phyloP scores from a whole-genome alignment of 306 rosid species.

The Vicia sativa region DNA sequence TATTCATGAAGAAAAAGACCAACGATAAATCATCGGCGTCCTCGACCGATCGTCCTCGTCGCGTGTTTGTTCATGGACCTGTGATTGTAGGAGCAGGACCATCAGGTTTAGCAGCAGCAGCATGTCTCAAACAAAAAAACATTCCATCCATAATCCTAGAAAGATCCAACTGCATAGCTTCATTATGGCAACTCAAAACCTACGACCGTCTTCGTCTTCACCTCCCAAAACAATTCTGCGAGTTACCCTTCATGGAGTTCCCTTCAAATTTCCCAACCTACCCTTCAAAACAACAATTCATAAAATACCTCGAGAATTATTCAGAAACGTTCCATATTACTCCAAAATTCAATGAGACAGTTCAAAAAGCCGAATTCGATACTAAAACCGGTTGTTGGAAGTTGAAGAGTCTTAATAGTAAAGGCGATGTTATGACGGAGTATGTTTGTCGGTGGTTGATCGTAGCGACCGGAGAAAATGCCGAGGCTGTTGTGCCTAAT shows the following conservation, averaged over 20 bases:
- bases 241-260: constrained; percentile 62
- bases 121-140: constrained; percentile 54
- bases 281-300: constrained; percentile 77
- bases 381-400: constrained; percentile 56
- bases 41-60: neutral
- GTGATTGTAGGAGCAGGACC: constrained; percentile 90
- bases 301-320: constrained; percentile 57
- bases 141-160: constrained; percentile 60
- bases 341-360: constrained; percentile 64
- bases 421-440: constrained; percentile 41
- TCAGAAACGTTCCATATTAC: constrained; percentile 49
- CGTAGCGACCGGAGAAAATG: constrained; percentile 91
- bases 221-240: constrained; percentile 79
- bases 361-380: constrained; percentile 56
- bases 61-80: constrained; percentile 48
- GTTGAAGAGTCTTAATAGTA: constrained; percentile 19
- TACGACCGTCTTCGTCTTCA: constrained; percentile 77
- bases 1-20: constrained; percentile 44
- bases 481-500: constrained; percentile 71
- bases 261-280: constrained; percentile 69
- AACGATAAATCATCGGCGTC: neutral
- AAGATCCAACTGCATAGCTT: constrained; percentile 83
- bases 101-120: constrained; percentile 83
- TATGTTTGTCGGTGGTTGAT: constrained; percentile 68
- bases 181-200: constrained; percentile 80